These are phyloP conservation scores for Stachybotrys chartarum DNA, from an alignment of 2,329 filamentous ascomycete genomes.

Conservation along the genomic window DNA sequence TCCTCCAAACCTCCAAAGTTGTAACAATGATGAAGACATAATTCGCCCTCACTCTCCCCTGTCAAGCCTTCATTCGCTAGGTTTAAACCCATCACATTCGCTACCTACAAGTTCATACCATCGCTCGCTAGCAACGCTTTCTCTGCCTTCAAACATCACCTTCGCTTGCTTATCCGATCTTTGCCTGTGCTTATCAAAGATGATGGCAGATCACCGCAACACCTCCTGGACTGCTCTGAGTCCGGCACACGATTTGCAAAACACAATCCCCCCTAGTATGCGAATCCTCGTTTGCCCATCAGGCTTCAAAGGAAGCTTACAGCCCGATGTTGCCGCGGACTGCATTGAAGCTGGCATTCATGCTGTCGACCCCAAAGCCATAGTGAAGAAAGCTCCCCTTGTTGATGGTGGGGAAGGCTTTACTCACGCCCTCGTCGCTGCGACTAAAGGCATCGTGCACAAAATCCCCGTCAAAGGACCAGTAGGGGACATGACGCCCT, in stretches of 20 bases:
- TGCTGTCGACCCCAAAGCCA: constrained; percentile 32
- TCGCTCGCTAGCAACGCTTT: neutral
- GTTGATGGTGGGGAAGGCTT: constrained; percentile 49
- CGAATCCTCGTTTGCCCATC: constrained; percentile 41
- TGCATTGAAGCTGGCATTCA: constrained; percentile 42
- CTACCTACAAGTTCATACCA: neutral
- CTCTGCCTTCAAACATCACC: neutral
- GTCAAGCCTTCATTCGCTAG: too few species aligned
- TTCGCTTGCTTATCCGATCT: neutral
- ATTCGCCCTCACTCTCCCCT: too few species aligned
- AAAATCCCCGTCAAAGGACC: constrained; percentile 34
- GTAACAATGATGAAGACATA: too few species aligned
- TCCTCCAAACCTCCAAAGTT: too few species aligned
- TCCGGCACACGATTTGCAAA: neutral
- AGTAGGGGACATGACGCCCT: constrained; percentile 29
- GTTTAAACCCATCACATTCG: neutral
- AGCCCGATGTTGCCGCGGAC: constrained; percentile 38
- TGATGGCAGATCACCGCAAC: neutral
- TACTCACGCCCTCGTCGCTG: constrained; percentile 34
- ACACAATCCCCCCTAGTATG: constrained; percentile 9
- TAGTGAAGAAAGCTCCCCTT: constrained; percentile 39
- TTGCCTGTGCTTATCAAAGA: neutral
- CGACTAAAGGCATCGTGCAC: constrained; percentile 31
- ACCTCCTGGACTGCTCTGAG: neutral
- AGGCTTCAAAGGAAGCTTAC: constrained; percentile 46